Evolutionary conservation across 1,284 basidiomycete genomes (phyloP), one percentile per base, ranked within the genome.

Genomic region (Apiotrichum domesticum): DNA sequence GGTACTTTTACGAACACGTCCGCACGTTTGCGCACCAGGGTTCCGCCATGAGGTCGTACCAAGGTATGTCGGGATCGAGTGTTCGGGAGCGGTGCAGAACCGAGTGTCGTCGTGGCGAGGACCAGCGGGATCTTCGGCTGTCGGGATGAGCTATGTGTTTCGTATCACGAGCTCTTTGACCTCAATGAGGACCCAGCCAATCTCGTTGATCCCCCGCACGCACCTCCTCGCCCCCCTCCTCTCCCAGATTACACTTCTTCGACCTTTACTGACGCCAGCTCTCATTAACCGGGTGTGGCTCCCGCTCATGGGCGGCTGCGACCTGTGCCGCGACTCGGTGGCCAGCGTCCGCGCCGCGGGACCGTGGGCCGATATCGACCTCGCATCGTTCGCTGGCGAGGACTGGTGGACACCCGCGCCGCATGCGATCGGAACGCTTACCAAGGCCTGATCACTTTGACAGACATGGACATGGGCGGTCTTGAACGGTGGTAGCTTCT

Each of bases 1-100:
- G 60, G 60, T 62, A 45, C 39, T 57, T 62, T 41, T 62, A 51
- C 40, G 49, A 51, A 10, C 49, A 51, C 34, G 49, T 51, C 10
- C 29, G 7, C 13, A n/a, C 9, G 13, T 21, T 39, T n/a, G 29
- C 32, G 1, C 21, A 42, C 8, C 59, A 61, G 35, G 59, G 59
- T 1, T 1, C 35, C 6, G 42, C 40, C 15, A 59, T 59, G 54
- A 13, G 43, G 8, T 4, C 45, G 2, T 59, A 59, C 21, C 58
- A 59, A 37, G n/a, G 58, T 59, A 21, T 21, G 21, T 21, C 21
- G 21, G 21, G 21, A 21, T 21, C 21, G 54, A 55, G 58, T 53
- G 11, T 4, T 13, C 37, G 13, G 13, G 8, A 39, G 37, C 13
- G 7, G 37, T 13, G 37, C 13, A 8, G 37, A 21, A 21, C 21